phyloP scores from a whole-genome alignment of 2,329 filamentous ascomycete genomes.

The Pestalotiopsis sp. region DNA sequence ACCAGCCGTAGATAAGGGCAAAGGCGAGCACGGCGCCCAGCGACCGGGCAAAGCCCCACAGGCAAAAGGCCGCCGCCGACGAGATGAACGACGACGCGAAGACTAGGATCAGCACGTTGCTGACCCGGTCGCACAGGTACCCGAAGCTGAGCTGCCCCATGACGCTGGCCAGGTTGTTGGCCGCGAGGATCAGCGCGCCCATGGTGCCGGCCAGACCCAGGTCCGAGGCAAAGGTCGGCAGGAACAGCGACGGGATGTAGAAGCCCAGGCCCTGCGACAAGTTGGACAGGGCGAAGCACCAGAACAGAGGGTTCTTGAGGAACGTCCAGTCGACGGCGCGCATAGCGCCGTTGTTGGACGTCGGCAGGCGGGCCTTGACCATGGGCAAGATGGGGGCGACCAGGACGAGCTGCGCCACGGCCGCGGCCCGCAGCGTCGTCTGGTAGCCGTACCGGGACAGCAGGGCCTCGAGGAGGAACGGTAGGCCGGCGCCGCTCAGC shows the following conservation, averaged over 20 bases:
- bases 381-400: slow-evolving; percentile 59
- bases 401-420: slow-evolving; percentile 48
- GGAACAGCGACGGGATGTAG: slow-evolving; percentile 27
- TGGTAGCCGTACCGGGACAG: slow-evolving; percentile 52
- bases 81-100: slow-evolving; percentile 25
- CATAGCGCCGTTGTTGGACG: slow-evolving; percentile 34
- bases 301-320: slow-evolving; percentile 53
- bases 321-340: slow-evolving; percentile 47
- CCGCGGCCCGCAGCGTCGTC: slow-evolving; percentile 57
- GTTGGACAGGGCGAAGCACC: slow-evolving; percentile 60
- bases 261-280: slow-evolving; percentile 62
- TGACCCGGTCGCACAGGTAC: slow-evolving; percentile 58
- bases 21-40: slow-evolving; percentile 60
- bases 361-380: slow-evolving; percentile 57
- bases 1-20: slow-evolving; percentile 64
- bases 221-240: slow-evolving; percentile 2
- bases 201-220: neutral
- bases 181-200: slow-evolving; percentile 6
- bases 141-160: slow-evolving; percentile 59
- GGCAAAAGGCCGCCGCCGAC: slow-evolving; percentile 55
- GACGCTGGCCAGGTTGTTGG: slow-evolving; percentile 43
- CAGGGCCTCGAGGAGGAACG: slow-evolving; percentile 53
- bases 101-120: slow-evolving; percentile 27
- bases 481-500: slow-evolving; percentile 51
- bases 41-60: slow-evolving; percentile 62